Base-by-base conservation (phyloP, 2,329 filamentous ascomycete genomes). In the Sphaerulina musiva region DNA sequence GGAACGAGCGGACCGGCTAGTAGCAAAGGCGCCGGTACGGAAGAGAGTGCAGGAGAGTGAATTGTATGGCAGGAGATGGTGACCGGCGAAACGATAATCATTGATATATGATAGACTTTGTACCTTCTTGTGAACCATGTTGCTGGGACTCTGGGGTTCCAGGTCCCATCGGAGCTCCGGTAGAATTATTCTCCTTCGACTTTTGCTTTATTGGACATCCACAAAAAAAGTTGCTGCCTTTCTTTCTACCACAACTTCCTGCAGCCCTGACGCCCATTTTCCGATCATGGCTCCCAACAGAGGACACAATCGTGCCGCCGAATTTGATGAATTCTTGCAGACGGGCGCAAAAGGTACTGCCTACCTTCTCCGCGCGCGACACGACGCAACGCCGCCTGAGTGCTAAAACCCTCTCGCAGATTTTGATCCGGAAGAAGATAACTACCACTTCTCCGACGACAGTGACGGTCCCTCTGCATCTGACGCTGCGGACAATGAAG, bases 391-490 rank as follows among this genome's bases (percentile, higher is more conserved):
- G 48, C 26, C 34, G 34, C 34, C 17, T 10, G 20, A 2, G 20
- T 45, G 29, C 41, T 59, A 14, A 51, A 20, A 44, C 23, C 29
- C 32, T 36, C 14, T n/a, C 34, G 9, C 34, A 92, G 89, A 95
- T 68, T 85, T 87, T 66, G 89, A 95, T 68, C 88, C 88, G 0
- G 89, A 95, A 74, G 82, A 80, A 50, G 56, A 63, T 42, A 74
- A 29, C 26, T 62, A 4, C 52, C 58, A 7, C 26, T 6, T 7
- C 26, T 53, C 51, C 20, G 56, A 58, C 80, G 77, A 78, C 12
- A 71, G 72, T 58, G 78, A 77, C n/a, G 79, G 77, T 53, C 79
- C 80, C 52, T 38, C 34, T 38, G 80, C 80, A 42, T 20, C 38
- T 1, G 81, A 78, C 43, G 73, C 73, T 53, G 70, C 63, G 40